Evolutionary conservation across 495 filamentous ascomycete genomes (phyloP), one percentile per base, ranked within the genome.

Genomic region (Pyronema omphalodes): DNA sequence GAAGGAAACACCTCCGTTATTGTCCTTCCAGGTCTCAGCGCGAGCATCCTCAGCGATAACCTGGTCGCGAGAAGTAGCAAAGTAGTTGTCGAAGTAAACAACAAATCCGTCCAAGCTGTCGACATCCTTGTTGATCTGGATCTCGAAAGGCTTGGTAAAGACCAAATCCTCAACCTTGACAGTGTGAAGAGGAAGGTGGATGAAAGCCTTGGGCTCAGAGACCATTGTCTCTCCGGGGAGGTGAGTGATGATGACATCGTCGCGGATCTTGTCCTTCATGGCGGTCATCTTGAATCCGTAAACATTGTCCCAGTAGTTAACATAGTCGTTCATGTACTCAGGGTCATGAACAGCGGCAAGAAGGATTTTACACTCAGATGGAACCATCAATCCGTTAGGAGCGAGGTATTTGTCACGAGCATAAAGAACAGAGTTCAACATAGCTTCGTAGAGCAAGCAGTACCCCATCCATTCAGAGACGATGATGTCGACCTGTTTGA

Each of bases 381-480:
- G 57, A 11, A 58, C 54, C 56, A 60, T 93, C 37, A 94, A 71
- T 29, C 88, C 88, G 46, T 70, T 76, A 7, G 81, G 78, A 19
- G 67, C 76, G 17, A 95, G 79, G 69, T 86, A 94, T 57, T 73
- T 79, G 69, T 95, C 88, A 44, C 88, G 74, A 18, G 88, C 88
- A 56, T 83, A 87, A 47, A 95, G 71, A 35, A 95, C 88, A 8
- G 87, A 93, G 68, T 93, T 87, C 57, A 95, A 76, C 88, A 95
- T 95, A 60, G 80, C 81, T 73, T 95, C 88, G 66, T 91, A 95
- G 7, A 95, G 76, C 4, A 95, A 73, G 65, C 84, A 83, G 66
- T 95, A 95, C 4, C 88, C 88, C 88, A 95, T 95, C 88, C 88
- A 95, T 67, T 95, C 88, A 1, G 86, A 93, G 53, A 95, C 80